A percentile compares a stretch with the other conserved stretches of the same genome.
Evolutionary conservation across 2,329 filamentous ascomycete species (phyloP).

Genomic region (Sclerotiophoma versabilis): DNA sequence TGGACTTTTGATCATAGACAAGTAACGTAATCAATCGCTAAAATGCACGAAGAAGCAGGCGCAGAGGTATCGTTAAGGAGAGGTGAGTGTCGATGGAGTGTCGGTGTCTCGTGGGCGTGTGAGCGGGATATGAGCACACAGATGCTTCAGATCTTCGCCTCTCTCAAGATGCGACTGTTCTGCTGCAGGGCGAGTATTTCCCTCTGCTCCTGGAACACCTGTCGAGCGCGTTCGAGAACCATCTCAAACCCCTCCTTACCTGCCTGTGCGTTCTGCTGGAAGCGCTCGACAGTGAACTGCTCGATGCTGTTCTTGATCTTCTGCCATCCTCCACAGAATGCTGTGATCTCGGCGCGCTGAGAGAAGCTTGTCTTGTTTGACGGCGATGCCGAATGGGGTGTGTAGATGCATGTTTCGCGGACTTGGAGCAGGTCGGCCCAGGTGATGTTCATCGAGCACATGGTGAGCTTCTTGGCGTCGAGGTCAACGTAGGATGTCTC

Average conservation of each 20-base stretch:
- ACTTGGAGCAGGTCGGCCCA: constrained; percentile 90
- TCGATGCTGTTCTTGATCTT: constrained; percentile 96
- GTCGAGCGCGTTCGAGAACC: constrained; percentile 89
- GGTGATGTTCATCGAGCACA: constrained; percentile 95
- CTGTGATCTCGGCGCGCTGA: constrained; percentile 91
- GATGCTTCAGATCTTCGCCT: constrained; percentile 40
- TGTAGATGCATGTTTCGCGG: constrained; percentile 90
- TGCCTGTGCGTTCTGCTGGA: constrained; percentile 88
- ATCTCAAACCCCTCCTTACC: constrained; percentile 95
- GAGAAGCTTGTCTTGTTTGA: constrained; percentile 76
- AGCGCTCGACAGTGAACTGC: constrained; percentile 85
- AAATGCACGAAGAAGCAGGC: constrained; percentile 6
- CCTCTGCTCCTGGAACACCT: constrained; percentile 89
- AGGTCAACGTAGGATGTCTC: constrained; percentile 97
- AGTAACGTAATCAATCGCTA: constrained; percentile 7
- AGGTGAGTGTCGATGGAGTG: background rate
- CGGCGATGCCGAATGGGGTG: constrained; percentile 62
- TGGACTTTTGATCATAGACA: constrained; percentile 13
- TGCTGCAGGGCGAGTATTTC: constrained; percentile 63
- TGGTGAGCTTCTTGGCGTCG: constrained; percentile 82
- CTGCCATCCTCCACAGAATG: constrained; percentile 95
- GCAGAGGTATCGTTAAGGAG: constrained; percentile 3
- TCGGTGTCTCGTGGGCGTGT: background rate
- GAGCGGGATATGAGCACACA: background rate
- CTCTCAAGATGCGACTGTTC: constrained; percentile 39